These are phyloP conservation scores for Talaromyces trachyspermus DNA, from an alignment of 495 filamentous ascomycete species.

Conservation along the genomic window DNA sequence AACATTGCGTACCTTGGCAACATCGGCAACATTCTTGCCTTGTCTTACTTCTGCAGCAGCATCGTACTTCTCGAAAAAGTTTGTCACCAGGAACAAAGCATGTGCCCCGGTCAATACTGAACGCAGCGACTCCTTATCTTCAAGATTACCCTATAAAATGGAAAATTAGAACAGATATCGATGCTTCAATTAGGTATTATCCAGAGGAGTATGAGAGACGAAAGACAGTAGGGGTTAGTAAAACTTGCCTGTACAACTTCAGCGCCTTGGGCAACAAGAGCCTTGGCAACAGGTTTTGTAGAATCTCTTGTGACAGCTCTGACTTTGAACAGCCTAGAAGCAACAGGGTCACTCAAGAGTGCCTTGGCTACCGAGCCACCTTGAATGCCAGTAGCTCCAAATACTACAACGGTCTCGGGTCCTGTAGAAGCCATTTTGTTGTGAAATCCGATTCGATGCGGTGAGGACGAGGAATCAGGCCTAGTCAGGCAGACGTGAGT, in stretches of 20 bases:
- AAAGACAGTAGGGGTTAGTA: background rate
- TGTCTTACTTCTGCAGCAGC: conserved; percentile 42
- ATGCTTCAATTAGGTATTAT: too few species aligned
- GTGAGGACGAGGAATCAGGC: background rate
- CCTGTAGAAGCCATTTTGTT: background rate
- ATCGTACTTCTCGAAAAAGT: conserved; percentile 39
- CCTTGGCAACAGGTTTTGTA: conserved; percentile 9
- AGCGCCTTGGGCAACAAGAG: conserved; percentile 11
- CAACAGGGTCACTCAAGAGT: conserved; percentile 14
- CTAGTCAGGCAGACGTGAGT: too few species aligned
- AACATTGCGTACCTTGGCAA: conserved; percentile 23
- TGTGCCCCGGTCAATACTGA: conserved; percentile 45
- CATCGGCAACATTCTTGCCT: conserved; percentile 49
- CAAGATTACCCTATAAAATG: conserved; percentile 36
- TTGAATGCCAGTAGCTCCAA: conserved; percentile 40
- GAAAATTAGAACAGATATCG: background rate
- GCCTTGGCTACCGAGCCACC: conserved; percentile 22
- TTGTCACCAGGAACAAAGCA: conserved; percentile 52
- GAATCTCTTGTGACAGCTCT: conserved; percentile 20
- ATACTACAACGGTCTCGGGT: conserved; percentile 34
- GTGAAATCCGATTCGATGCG: background rate
- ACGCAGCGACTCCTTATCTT: conserved; percentile 38
- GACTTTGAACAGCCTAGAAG: conserved; percentile 8
- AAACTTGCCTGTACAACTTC: conserved; percentile 8
- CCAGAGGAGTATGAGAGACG: background rate